These are phyloP conservation scores for Ceriops tagal DNA, from an alignment of 345 rosid species.

Conservation along the genomic window DNA sequence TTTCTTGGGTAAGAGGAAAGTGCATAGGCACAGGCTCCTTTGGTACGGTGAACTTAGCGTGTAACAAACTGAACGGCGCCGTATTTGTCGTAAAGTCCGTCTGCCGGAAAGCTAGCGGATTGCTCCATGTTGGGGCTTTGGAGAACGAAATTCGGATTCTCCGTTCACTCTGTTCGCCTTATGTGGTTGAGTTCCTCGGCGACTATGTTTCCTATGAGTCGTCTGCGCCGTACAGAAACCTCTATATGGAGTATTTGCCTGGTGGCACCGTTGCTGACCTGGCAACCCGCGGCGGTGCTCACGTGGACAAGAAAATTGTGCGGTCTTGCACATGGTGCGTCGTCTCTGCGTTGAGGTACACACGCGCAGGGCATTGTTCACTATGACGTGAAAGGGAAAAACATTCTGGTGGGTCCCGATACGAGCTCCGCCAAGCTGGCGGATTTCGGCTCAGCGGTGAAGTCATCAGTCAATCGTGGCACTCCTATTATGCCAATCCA, in stretches of 20 bases:
- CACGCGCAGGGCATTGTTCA: conserved; percentile 62
- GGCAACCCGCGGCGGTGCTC: conserved; percentile 15
- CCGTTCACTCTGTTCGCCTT: conserved; percentile 41
- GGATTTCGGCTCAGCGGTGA: conserved; percentile 67
- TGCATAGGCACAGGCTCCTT: conserved; percentile 57
- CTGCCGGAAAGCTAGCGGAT: conserved; percentile 34
- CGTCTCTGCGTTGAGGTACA: conserved; percentile 51
- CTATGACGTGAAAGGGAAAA: conserved; percentile 74
- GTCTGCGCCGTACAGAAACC: conserved; percentile 44
- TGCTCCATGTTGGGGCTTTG: conserved; percentile 36
- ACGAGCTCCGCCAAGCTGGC: conserved; percentile 50
- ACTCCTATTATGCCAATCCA: conserved; percentile 24
- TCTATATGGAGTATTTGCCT: conserved; percentile 59
- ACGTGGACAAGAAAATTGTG: conserved; percentile 31
- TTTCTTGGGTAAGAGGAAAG: conserved; percentile 52
- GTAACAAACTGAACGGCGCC: conserved; percentile 31
- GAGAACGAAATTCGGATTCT: conserved; percentile 59
- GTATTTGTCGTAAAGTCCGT: conserved; percentile 67
- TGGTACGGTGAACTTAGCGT: conserved; percentile 50
- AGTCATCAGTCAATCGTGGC: neutral
- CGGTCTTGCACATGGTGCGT: conserved; percentile 50
- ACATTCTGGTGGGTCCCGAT: conserved; percentile 43
- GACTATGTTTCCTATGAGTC: conserved; percentile 44
- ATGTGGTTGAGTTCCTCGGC: conserved; percentile 46
- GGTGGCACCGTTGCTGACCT: conserved; percentile 57